Evolutionary conservation across 441 rosid species (phyloP).

Genomic region (Dalechampia spathulata): DNA sequence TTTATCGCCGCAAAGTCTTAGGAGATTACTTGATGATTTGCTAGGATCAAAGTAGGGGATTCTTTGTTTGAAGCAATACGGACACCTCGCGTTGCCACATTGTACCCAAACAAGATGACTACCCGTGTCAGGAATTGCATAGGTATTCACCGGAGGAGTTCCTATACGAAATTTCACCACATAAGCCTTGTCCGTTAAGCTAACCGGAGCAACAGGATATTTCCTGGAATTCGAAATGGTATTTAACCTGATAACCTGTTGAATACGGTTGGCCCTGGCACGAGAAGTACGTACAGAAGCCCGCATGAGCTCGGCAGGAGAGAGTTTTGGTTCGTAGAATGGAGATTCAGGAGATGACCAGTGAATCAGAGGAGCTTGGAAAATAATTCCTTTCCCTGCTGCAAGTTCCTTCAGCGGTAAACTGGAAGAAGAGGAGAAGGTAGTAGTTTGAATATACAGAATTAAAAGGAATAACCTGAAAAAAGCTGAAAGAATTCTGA

Average conservation of each 20-base stretch:
- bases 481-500: not conserved
- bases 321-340: not conserved
- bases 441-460: not conserved
- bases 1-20: not conserved
- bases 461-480: not conserved
- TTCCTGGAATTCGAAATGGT: not conserved
- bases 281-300: conserved; percentile 1
- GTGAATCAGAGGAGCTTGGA: conserved; percentile 6
- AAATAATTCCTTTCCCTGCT: not conserved
- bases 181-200: not conserved
- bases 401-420: not conserved
- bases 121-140: not conserved
- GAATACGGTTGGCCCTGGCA: not conserved
- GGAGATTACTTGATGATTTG: not conserved
- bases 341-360: conserved; percentile 11
- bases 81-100: not conserved
- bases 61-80: not conserved
- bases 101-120: not conserved
- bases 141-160: not conserved
- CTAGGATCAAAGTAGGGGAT: not conserved
- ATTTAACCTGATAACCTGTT: not conserved
- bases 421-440: not conserved
- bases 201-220: not conserved
- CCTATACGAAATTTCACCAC: not conserved
- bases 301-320: not conserved